Percentiles rank a stretch among this genome's conserved stretches.
phyloP scores from a whole-genome alignment of 2,329 filamentous ascomycete genomes.

The Aspergillus sergii region DNA sequence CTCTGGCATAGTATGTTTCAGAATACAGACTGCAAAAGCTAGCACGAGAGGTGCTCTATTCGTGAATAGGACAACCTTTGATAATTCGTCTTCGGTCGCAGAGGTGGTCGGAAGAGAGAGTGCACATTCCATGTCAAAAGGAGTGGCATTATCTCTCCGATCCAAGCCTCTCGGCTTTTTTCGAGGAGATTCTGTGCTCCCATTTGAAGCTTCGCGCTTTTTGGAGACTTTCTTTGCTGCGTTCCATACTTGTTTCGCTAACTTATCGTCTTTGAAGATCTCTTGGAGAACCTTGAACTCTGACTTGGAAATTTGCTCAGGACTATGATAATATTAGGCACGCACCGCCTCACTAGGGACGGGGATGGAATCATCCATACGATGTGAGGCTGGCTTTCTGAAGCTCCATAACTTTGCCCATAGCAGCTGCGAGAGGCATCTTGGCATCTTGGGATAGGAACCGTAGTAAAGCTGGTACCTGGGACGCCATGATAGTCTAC shows the following conservation, averaged over 20 bases:
- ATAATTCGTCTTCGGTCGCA: conserved; percentile 60
- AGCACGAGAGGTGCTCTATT: conserved; percentile 82
- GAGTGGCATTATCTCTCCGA: conserved; percentile 19
- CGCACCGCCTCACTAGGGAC: not conserved
- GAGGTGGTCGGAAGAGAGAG: conserved; percentile 36
- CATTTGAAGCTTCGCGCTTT: conserved; percentile 52
- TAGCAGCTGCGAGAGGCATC: conserved; percentile 56
- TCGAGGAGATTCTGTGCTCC: conserved; percentile 33
- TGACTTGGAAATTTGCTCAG: conserved; percentile 53
- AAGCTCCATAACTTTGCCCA: conserved; percentile 58
- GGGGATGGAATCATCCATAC: conserved; percentile 22
- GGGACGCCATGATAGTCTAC: conserved; percentile 24
- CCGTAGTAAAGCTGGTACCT: conserved; percentile 52
- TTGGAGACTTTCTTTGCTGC: conserved; percentile 60
- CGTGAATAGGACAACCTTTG: conserved; percentile 63
- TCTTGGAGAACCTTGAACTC: conserved; percentile 47
- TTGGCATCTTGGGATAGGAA: conserved; percentile 62
- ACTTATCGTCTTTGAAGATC: conserved; percentile 55
- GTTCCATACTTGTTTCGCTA: conserved; percentile 59
- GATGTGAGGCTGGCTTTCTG: conserved; percentile 52
- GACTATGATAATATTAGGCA: conserved; percentile 16
- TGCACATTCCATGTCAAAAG: conserved; percentile 37
- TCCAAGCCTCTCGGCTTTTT: conserved; percentile 41
- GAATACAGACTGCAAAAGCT: conserved; percentile 72
- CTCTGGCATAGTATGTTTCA: conserved; percentile 81